phyloP scores from a whole-genome alignment of 495 filamentous ascomycete species.

The Aspergillus avenaceus region DNA sequence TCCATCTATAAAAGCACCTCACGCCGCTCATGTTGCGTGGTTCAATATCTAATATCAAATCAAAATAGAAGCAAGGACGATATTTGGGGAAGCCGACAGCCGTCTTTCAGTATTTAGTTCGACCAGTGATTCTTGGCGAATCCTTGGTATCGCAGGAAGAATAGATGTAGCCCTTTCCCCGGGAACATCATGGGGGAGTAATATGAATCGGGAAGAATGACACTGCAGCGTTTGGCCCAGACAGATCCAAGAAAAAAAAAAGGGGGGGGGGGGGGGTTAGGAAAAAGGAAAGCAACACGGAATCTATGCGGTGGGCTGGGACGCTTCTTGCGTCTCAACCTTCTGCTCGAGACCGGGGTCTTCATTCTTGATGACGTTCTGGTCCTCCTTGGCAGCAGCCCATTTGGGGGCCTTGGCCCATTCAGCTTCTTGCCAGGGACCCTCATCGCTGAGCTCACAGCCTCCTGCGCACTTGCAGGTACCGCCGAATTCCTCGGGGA shows the following conservation, averaged over 20 bases:
- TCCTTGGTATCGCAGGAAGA: background rate
- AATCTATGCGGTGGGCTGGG: slow-evolving; percentile 31
- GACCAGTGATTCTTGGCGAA: slow-evolving; percentile 1
- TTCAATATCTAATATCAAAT: slow-evolving; percentile 12
- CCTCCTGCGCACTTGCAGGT: slow-evolving; percentile 77
- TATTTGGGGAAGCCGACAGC: background rate
- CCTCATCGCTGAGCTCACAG: slow-evolving; percentile 81
- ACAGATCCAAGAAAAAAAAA: slow-evolving; percentile 16
- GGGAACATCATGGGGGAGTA: slow-evolving; percentile 6
- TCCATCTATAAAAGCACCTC: slow-evolving; percentile 18
- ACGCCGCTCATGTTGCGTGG: slow-evolving; percentile 12
- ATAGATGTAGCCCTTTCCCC: slow-evolving; percentile 6
- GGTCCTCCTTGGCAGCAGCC: slow-evolving; percentile 43
- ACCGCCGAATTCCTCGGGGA: slow-evolving; percentile 84
- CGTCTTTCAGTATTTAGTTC: background rate
- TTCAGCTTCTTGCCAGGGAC: slow-evolving; percentile 84
- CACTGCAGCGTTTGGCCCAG: slow-evolving; percentile 14
- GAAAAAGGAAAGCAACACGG: slow-evolving; percentile 8
- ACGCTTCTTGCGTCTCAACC: slow-evolving; percentile 25
- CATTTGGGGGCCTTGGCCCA: slow-evolving; percentile 69
- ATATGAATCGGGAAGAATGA: slow-evolving; percentile 6
- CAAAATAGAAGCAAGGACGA: slow-evolving; percentile 1
- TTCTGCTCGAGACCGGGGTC: slow-evolving; percentile 30
- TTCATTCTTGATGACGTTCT: slow-evolving; percentile 24
- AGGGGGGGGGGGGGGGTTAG: slow-evolving; percentile 3